Evolutionary conservation across 192 early-diverging fungal genomes (phyloP), one percentile per base, ranked within the genome.

Genomic region (Chytriomyces sp.): DNA sequence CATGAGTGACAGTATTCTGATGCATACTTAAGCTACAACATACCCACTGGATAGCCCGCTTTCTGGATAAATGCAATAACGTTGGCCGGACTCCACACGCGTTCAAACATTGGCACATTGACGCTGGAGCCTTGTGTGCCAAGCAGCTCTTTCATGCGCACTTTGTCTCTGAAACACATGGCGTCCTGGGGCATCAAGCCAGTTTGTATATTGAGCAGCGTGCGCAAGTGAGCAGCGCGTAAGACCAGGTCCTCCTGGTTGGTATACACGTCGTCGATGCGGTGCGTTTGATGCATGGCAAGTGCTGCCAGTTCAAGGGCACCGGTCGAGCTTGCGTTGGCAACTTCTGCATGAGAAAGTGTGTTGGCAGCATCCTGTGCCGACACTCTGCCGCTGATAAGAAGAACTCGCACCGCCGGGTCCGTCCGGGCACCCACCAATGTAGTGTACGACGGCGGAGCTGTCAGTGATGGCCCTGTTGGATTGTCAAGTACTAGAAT

Each of bases 221-320:
- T 20, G 13, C 84, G 79, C 11, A 85, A 24, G 16, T 77, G 72
- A 13, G 86, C 67, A 5, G 83, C 82, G 3, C 83, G 78, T 5
- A 83, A 50, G 11, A 87, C 72, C 7, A 87, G 67, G 45, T 85
- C 83, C 64, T 87, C 86, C 46, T 85, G 81, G 53, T 81, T 75
- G 16, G 81, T 85, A 66, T 87, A 87, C 26, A 87, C 72, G 10
- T 8, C 23, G 44, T 84, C 75, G 46, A 87, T 81, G 7, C 70
- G 48, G 64, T 86, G 72, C 70, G 81, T 50, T 24, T 75, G 64
- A 72, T 81, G 79, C 16, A 82, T 49, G 35, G 50, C 16, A 53
- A 45, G 50, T 5, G 82, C 81, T 23, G 46, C 23, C 3, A 85
- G 23, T 60, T 82, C 84, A 26, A 85, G 46, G 48, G 73, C n/a